Base-by-base conservation (phyloP, 2,329 filamentous ascomycete genomes). In the Penicillium sclerotigenum region DNA sequence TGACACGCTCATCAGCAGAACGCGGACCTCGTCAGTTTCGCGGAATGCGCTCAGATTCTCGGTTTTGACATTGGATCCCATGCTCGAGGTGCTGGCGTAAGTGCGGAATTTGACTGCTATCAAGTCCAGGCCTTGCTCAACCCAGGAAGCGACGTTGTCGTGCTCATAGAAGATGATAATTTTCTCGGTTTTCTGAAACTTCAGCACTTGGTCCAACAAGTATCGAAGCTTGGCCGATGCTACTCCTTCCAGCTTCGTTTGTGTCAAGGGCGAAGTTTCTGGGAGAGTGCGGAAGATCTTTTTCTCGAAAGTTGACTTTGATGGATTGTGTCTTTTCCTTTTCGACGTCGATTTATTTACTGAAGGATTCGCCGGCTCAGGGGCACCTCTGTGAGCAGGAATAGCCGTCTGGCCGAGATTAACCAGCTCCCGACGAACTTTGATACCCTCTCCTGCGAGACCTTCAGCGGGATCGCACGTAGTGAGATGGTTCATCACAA, bases 111-210 rank as follows among this genome's bases (percentile, higher is more conserved):
- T 80, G 46, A 87, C 73, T 9, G 83, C 80, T 1, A 87, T 73
- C 31, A 93, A 80, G 62, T 97, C 92, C 0, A 97, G 80, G 29
- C 88, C 85, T 68, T 91, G 87, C 0, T 90, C 89, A 37, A 97
- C 83, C 74, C 95, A 96, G 72, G 84, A 96, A 1, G 91, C 92
- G 2, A 89, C 82, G 64, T 96, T 93, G 58, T 94, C 88, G 31
- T 89, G 88, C 58, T 96, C 91, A 70, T 96, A 97, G 71, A 97
- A 97, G 10, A 97, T 83, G 50, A 97, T 84, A 4, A 95, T 94
- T 72, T 97, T 96, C 66, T 96, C 91, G 0, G 81, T 75, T 1
- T 80, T 73, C 51, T 94, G 84, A 59, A 92, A 80, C 50, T 82
- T 78, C 5, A 86, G 72, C 13, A 97, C 85, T 31, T 84, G 81